Evolutionary conservation across 2,329 filamentous ascomycete species (phyloP), one percentile per base, ranked within the genome.

Genomic region (Hypoxylon sp.): DNA sequence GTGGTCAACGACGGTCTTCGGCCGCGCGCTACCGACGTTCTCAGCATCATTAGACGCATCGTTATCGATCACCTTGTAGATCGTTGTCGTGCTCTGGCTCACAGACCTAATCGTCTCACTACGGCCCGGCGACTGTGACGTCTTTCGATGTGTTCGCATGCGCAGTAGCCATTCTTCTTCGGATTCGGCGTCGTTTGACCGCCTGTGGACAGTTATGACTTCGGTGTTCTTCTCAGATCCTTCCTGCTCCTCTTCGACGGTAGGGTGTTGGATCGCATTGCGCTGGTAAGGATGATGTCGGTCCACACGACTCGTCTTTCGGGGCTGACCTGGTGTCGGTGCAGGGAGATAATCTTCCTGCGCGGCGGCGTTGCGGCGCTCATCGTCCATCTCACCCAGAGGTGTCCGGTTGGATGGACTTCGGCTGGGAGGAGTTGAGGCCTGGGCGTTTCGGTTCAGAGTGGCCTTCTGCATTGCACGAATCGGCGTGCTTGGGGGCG

Each of bases 331-430:
- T 0, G 96, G 96, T 3, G 96, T 99, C 2, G 96, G 96, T 0
- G 94, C 95, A 2, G 96, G 96, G 4, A 99, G 87, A 73, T 96
- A 96, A 76, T 97, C 94, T 70, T 97, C 94, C 75, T 92, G 88
- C n/a, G 89, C 85, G 52, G 87, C 86, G 70, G 87, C 84, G 71
- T 87, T 88, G 74, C 84, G 87, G 74, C 85, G 82, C 72, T 97
- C 97, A 70, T 92, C 88, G 74, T 96, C 93, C 68, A 99, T 92
- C 79, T 99, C 96, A 57, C 95, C 94, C n/a, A 99, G 87, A 2
- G 96, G 94, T 30, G 93, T 89, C 62, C 96, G 88, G 75, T 89
- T 88, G 6, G 91, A 91, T 19, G 89, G 86, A 68, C 87, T 90
- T 68, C 89, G 88, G 79, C 96, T 94, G 2, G 93, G 93, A 27